A percentile compares a stretch with the other conserved stretches of the same genome.
These are phyloP conservation scores for Sechiopsis laciniata DNA, from an alignment of 306 rosid species.

Conservation along the genomic window DNA sequence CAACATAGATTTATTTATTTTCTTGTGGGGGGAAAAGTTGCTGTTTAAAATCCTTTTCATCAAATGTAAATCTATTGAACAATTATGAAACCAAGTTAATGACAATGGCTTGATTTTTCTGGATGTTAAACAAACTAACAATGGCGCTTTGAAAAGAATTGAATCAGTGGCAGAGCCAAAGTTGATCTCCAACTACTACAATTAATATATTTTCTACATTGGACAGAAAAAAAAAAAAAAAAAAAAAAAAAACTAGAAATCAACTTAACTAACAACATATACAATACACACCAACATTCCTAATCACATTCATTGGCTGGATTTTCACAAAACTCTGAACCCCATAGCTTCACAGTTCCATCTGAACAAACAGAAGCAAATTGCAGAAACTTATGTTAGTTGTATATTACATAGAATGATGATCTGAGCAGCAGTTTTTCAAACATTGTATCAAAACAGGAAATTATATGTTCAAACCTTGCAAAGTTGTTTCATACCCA, in stretches of 20 bases:
- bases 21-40: neutral
- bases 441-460: neutral
- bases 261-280: neutral
- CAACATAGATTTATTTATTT: too few relatives aligned
- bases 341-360: slow-evolving; percentile 1
- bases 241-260: neutral
- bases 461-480: too few relatives aligned
- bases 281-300: neutral
- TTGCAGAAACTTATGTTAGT: neutral
- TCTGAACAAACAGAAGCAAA: slow-evolving; percentile 19
- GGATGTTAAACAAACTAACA: neutral
- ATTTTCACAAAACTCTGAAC: neutral
- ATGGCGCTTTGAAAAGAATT: neutral
- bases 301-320: slow-evolving; percentile 10
- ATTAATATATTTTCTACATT: slow-evolving; percentile 1
- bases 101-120: neutral
- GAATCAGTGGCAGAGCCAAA: neutral
- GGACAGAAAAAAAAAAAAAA: too few relatives aligned
- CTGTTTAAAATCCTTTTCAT: neutral
- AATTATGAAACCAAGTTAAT: neutral
- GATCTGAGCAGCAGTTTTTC: neutral
- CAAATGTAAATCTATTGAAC: neutral
- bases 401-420: neutral
- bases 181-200: too few relatives aligned
- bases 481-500: neutral